Evolutionary conservation across 169 alveolate genomes (phyloP).

Genomic region (Babesia caballi): DNA sequence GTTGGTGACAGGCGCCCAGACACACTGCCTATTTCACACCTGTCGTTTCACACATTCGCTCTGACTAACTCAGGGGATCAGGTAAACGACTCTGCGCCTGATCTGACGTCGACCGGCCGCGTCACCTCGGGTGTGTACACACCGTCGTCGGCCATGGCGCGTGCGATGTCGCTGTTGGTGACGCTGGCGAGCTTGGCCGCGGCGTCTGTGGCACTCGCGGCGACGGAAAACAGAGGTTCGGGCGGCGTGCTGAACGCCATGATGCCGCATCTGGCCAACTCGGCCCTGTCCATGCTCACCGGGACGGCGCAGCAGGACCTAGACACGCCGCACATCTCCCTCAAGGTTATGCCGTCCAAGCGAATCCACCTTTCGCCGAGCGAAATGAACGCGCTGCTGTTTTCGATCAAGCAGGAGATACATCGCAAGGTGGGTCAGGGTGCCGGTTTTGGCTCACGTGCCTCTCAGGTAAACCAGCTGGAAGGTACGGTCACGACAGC

Average conservation of each 20-base stretch:
- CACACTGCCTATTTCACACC: not conserved
- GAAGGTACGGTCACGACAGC: constrained; percentile 41
- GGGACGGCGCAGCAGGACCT: constrained; percentile 21
- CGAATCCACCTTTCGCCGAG: constrained; percentile 59
- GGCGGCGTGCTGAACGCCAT: constrained; percentile 2
- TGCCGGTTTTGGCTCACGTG: constrained; percentile 1
- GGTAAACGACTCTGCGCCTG: too few relatives aligned
- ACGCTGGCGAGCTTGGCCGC: not conserved
- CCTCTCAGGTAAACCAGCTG: constrained; percentile 52
- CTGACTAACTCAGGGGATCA: too few relatives aligned
- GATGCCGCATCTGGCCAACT: constrained; percentile 28
- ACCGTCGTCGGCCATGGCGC: not conserved
- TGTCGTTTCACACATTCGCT: not conserved
- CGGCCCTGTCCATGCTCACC: constrained; percentile 14
- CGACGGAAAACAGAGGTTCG: not conserved
- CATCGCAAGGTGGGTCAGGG: constrained; percentile 60
- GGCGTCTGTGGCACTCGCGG: not conserved
- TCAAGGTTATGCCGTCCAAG: constrained; percentile 63
- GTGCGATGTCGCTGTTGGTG: not conserved
- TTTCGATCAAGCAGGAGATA: constrained; percentile 61
- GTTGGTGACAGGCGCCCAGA: constrained; percentile 1
- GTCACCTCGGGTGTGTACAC: constrained; percentile 3
- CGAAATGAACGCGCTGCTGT: constrained; percentile 61
- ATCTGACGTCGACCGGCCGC: too few relatives aligned
- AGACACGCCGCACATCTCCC: constrained; percentile 60